Conservation (phyloP, 1,284 basidiomycete genomes). For the Moniliella sp. region DNA sequence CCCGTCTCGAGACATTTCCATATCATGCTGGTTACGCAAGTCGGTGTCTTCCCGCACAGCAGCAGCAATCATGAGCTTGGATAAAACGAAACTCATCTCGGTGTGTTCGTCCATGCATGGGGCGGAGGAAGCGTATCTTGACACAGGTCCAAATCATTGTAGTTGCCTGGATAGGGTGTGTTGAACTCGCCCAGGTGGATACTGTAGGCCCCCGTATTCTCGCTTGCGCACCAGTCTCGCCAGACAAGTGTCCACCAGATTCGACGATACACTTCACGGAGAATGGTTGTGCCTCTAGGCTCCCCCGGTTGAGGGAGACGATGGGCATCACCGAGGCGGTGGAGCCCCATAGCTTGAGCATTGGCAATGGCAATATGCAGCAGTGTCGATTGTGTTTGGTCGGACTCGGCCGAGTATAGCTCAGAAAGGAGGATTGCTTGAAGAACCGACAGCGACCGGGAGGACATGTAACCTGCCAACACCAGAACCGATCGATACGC, state of each 20-base stretch:
- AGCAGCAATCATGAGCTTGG: slow-evolving; percentile 13
- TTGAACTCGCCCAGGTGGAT: slow-evolving; percentile 24
- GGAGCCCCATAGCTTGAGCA: slow-evolving; percentile 23
- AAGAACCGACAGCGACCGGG: slow-evolving; percentile 15
- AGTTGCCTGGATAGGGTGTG: slow-evolving; percentile 26
- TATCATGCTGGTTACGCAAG: slow-evolving; percentile 6
- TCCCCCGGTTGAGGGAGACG: not conserved
- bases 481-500: slow-evolving; percentile 20
- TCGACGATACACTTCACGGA: slow-evolving; percentile 16
- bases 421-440: slow-evolving; percentile 20
- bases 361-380: slow-evolving; percentile 22
- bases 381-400: slow-evolving; percentile 7
- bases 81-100: slow-evolving; percentile 21
- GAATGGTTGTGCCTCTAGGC: not conserved
- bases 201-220: slow-evolving; percentile 8
- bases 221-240: slow-evolving; percentile 14
- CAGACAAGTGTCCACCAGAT: slow-evolving; percentile 27
- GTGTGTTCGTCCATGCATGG: slow-evolving; percentile 14
- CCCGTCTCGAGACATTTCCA: slow-evolving; percentile 5
- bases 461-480: slow-evolving; percentile 17
- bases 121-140: slow-evolving; percentile 9
- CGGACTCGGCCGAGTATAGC: slow-evolving; percentile 11
- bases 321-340: slow-evolving; percentile 18
- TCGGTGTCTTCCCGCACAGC: slow-evolving; percentile 17
- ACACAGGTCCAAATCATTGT: slow-evolving; percentile 24